Percentiles rank a stretch among this genome's conserved stretches.
These are phyloP conservation scores for Reticulascus tulasneorum DNA, from an alignment of 2,329 filamentous ascomycete genomes.

Conservation along the genomic window DNA sequence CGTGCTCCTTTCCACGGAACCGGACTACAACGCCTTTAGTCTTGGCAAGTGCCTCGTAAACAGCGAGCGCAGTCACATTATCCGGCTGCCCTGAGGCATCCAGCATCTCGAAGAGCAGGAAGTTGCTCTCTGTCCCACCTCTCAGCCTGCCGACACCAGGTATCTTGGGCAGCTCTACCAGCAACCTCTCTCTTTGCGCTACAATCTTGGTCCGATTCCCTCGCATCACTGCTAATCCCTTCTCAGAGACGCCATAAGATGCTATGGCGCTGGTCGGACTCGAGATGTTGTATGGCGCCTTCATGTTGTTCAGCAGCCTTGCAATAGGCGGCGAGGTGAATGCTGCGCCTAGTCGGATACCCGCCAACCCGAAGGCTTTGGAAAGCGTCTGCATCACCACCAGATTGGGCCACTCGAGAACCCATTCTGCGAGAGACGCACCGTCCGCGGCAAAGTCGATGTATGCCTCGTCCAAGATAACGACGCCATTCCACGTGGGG, in stretches of 20 bases:
- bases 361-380: slow-evolving; percentile 94
- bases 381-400: slow-evolving; percentile 98
- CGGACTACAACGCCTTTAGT: slow-evolving; percentile 85
- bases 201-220: slow-evolving; percentile 67
- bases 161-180: slow-evolving; percentile 69
- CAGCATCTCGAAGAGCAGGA: slow-evolving; percentile 85
- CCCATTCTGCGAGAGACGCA: slow-evolving; percentile 85
- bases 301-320: slow-evolving; percentile 79
- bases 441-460: slow-evolving; percentile 80
- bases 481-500: slow-evolving; percentile 90
- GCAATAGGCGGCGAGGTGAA: slow-evolving; percentile 77
- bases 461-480: slow-evolving; percentile 94
- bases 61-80: slow-evolving; percentile 71
- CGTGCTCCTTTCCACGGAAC: slow-evolving; percentile 88
- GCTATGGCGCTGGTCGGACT: slow-evolving; percentile 83
- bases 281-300: slow-evolving; percentile 94
- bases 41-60: slow-evolving; percentile 84
- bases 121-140: slow-evolving; percentile 81
- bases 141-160: slow-evolving; percentile 75
- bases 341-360: slow-evolving; percentile 83
- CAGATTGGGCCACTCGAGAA: slow-evolving; percentile 87
- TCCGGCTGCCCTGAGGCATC: slow-evolving; percentile 69
- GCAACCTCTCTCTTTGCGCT: slow-evolving; percentile 70
- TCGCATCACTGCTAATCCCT: slow-evolving; percentile 71
- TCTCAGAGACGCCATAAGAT: slow-evolving; percentile 61